Conservation (phyloP, 2,329 filamentous ascomycete species). For the Calonectria ilicicola region DNA sequence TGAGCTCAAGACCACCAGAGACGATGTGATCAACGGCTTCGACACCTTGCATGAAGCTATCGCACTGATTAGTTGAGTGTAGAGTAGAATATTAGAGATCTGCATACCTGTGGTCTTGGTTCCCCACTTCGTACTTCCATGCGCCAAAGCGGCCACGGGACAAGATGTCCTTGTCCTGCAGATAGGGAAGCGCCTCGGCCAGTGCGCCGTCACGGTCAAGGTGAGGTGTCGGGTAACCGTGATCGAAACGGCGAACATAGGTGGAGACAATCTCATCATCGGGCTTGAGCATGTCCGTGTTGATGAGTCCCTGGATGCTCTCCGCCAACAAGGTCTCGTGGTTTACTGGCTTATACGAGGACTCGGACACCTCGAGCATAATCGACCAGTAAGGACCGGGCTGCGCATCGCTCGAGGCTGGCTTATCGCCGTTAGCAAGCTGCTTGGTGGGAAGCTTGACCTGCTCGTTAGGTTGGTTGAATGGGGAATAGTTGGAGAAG, state of each 20-base stretch:
- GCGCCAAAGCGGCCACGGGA: slow-evolving; percentile 97
- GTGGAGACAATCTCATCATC: slow-evolving; percentile 96
- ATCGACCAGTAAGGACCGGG: slow-evolving; percentile 99
- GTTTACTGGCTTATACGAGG: slow-evolving; percentile 93
- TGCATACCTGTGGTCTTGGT: slow-evolving; percentile 87
- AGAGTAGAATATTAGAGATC: background rate
- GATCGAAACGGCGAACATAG: slow-evolving; percentile 97
- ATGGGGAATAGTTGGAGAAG: slow-evolving; percentile 99
- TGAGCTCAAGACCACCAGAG: slow-evolving; percentile 89
- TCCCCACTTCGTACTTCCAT: slow-evolving; percentile 97
- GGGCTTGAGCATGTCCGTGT: slow-evolving; percentile 94
- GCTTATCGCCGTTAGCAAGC: slow-evolving; percentile 86
- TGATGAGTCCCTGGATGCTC: slow-evolving; percentile 94
- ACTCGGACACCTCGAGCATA: slow-evolving; percentile 99
- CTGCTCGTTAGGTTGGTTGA: slow-evolving; percentile 90
- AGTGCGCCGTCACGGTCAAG: slow-evolving; percentile 96
- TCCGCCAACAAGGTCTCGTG: slow-evolving; percentile 85
- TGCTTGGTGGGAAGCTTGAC: slow-evolving; percentile 89
- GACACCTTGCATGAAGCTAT: slow-evolving; percentile 90
- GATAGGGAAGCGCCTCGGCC: slow-evolving; percentile 90
- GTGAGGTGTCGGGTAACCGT: slow-evolving; percentile 95
- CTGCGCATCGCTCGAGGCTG: slow-evolving; percentile 77
- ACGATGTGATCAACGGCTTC: slow-evolving; percentile 92
- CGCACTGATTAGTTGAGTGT: background rate
- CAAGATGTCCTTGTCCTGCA: slow-evolving; percentile 91